Evolutionary conservation across 192 early-diverging fungal genomes (phyloP), one percentile per base, ranked within the genome.

Genomic region (Rhizophlyctis rosea): DNA sequence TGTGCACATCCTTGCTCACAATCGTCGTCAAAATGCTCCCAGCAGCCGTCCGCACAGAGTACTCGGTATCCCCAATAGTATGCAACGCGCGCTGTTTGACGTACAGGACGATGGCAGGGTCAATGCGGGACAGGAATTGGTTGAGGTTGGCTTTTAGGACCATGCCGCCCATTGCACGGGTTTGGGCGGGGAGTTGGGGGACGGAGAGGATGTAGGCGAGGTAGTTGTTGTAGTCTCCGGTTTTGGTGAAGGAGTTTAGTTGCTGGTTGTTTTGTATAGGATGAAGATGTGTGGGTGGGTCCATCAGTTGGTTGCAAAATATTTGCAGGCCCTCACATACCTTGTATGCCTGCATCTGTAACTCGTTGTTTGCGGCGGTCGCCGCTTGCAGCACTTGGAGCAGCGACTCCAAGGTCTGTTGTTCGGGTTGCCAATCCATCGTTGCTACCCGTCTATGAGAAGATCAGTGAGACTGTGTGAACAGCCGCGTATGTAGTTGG

Each of bases 1-100:
- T 83, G 49, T 77, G 57, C 49, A 92, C 72, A 11, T 85, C 82
- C 21, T 86, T 82, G 25, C 84, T 69, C 32, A 94, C 75, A 48
- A 98, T 86, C 29, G 91, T 91, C 9, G 95, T 90, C 61, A 99
- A 88, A 49, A 98, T 86, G 33, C 88, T 90, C 52, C 91, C 93
- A 34, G 93, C 85, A 35, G 91, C 88, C 57, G 83, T 81, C 39
- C 90, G 88, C 36, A 97, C 83, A 67, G 82, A 70, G 27, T 73
- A 72, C 57, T 90, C 82, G 1, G 77, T 72, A 68, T 95, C 92
- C 33, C 86, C 83, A 31, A 96, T 65, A 57, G 80, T 82, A 52
- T 81, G 70, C 36, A 87, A 64, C 7, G 77, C 75, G 50, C 71
- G 70, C 57, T 64, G 62, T 70, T 91, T 87, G 62, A 88, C 81